Evolutionary conservation across 2,329 filamentous ascomycete species (phyloP).

Genomic region (Calonectria hongkongensis): DNA sequence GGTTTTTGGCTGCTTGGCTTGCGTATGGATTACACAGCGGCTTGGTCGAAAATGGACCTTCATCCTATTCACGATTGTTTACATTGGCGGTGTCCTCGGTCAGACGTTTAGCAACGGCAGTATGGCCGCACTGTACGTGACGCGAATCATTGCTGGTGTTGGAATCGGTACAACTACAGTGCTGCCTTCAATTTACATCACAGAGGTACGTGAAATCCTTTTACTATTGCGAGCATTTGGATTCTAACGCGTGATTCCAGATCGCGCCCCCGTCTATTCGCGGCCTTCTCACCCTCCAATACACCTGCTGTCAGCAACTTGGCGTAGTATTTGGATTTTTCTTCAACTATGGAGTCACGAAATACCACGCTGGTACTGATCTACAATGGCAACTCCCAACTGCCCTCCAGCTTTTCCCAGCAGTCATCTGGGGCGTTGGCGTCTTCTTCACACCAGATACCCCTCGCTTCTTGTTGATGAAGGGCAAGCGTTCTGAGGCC

Average conservation of each 20-base stretch:
- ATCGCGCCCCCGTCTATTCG: conserved; percentile 56
- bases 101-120: conserved; percentile 56
- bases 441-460: conserved; percentile 54
- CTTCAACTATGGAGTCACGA: conserved; percentile 60
- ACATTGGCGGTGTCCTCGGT: conserved; percentile 61
- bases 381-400: conserved; percentile 56
- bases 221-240: background rate
- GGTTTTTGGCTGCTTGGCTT: conserved; percentile 55
- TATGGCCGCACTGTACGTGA: conserved; percentile 51
- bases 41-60: conserved; percentile 51
- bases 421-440: conserved; percentile 52
- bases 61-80: conserved; percentile 56
- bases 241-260: conserved; percentile 16
- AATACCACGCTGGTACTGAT: conserved; percentile 50
- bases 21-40: conserved; percentile 51
- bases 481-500: conserved; percentile 47
- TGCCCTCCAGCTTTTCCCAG: conserved; percentile 51
- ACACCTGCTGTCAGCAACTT: conserved; percentile 59
- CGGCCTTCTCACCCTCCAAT: conserved; percentile 57
- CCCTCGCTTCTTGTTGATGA: conserved; percentile 51
- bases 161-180: conserved; percentile 55
- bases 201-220: conserved; percentile 44
- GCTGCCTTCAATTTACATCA: conserved; percentile 54
- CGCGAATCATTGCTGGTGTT: conserved; percentile 53
- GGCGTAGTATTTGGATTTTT: conserved; percentile 60